phyloP scores from a whole-genome alignment of 1,139 yeast species.

The Pichia sp. region DNA sequence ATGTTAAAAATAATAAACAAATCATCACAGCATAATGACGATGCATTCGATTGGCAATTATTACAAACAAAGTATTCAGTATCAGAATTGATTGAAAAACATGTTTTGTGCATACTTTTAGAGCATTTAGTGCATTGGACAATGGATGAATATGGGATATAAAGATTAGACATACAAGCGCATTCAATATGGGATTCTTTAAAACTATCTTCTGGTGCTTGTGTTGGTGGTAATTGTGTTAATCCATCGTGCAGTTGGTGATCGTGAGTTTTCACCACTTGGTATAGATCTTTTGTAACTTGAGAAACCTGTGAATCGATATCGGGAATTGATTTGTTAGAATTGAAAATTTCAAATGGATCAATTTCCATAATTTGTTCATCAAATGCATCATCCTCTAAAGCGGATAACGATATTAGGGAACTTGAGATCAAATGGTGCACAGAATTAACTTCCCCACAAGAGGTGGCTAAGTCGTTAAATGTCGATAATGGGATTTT shows the following conservation, averaged over 20 bases:
- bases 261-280: constrained; percentile 9
- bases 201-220: neutral
- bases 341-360: constrained; percentile 21
- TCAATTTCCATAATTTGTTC: constrained; percentile 17
- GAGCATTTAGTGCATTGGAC: constrained; percentile 22
- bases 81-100: constrained; percentile 14
- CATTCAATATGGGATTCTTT: constrained; percentile 16
- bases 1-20: constrained; percentile 18
- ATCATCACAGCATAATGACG: constrained; percentile 7
- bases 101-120: constrained; percentile 19
- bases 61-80: constrained; percentile 16
- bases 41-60: constrained; percentile 5
- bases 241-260: constrained; percentile 13
- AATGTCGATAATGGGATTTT: constrained; percentile 19
- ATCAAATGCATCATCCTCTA: neutral
- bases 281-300: constrained; percentile 24
- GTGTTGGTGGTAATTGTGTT: constrained; percentile 18
- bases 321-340: neutral
- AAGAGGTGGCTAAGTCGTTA: constrained; percentile 19
- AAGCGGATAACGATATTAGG: constrained; percentile 21
- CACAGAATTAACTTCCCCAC: constrained; percentile 24
- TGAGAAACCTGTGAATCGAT: constrained; percentile 21
- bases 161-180: constrained; percentile 16
- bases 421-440: constrained; percentile 22
- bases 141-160: constrained; percentile 15